These are phyloP conservation scores for Lotus japonicus DNA, from an alignment of 306 rosid species.

Conservation along the genomic window DNA sequence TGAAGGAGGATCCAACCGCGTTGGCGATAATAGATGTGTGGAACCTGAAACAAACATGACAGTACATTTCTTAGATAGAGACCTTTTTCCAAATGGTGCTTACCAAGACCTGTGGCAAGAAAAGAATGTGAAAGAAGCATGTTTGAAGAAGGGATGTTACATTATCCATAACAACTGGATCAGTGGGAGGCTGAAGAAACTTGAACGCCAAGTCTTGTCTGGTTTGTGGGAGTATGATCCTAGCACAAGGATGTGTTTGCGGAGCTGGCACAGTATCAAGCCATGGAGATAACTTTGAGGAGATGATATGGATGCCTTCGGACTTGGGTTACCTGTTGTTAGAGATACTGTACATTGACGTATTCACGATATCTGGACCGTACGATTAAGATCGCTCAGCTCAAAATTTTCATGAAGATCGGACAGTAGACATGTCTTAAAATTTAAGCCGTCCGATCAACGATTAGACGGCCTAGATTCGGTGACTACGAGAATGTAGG, in stretches of 20 bases:
- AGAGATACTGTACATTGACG: too few species aligned
- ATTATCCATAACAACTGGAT: constrained; percentile 90
- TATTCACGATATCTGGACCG: too few species aligned
- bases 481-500: too few species aligned
- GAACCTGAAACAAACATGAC: constrained; percentile 84
- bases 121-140: constrained; percentile 46
- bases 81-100: constrained; percentile 89
- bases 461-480: too few species aligned
- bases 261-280: constrained; percentile 30
- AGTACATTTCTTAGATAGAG: constrained; percentile 72
- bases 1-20: constrained; percentile 61
- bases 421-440: too few species aligned
- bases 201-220: constrained; percentile 72
- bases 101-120: constrained; percentile 63
- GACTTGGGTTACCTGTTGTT: too few species aligned
- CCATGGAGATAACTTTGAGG: constrained; percentile 27
- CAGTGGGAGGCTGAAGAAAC: constrained; percentile 79
- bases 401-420: too few species aligned
- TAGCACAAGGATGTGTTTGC: constrained; percentile 70
- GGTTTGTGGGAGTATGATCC: constrained; percentile 86
- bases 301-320: constrained; percentile 18
- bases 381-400: too few species aligned
- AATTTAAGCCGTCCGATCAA: too few species aligned
- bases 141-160: constrained; percentile 57
- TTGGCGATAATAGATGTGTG: constrained; percentile 45